These are phyloP conservation scores for Haplosporangium sp. DNA, from an alignment of 371 early-diverging fungal genomes.

Conservation along the genomic window DNA sequence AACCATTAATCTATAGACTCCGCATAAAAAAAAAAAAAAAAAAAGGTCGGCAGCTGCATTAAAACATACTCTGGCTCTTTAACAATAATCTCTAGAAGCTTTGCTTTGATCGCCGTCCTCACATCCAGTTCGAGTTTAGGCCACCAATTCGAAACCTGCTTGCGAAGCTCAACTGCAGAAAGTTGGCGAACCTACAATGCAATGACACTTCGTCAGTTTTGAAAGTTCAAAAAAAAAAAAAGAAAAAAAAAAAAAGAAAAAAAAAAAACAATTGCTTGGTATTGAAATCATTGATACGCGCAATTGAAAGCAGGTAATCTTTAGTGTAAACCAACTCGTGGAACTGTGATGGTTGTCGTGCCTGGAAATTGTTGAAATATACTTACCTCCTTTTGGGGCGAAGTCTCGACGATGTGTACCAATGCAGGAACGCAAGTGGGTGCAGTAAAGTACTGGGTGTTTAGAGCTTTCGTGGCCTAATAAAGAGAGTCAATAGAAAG, in stretches of 20 bases:
- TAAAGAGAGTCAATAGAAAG: constrained; percentile 1
- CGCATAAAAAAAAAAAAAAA: too few relatives aligned
- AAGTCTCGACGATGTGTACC: constrained; percentile 70
- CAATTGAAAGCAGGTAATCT: too few relatives aligned
- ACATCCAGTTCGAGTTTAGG: constrained; percentile 66
- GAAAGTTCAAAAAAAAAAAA: neutral
- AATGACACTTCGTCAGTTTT: neutral
- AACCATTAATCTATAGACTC: too few relatives aligned
- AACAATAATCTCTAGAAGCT: constrained; percentile 75
- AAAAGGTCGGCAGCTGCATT: too few relatives aligned
- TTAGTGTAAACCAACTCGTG: neutral
- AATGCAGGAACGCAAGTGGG: constrained; percentile 80
- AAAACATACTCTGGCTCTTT: constrained; percentile 76
- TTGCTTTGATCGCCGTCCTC: constrained; percentile 67
- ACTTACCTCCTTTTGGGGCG: constrained; percentile 62
- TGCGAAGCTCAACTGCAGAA: constrained; percentile 90
- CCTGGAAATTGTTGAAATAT: neutral
- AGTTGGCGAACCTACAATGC: constrained; percentile 78
- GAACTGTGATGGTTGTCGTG: neutral
- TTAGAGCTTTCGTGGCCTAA: constrained; percentile 76
- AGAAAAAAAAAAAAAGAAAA: neutral
- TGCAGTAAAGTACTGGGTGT: constrained; percentile 72
- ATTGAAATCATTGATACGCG: too few relatives aligned
- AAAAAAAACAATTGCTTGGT: neutral
- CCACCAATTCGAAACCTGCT: constrained; percentile 83